Evolutionary conservation across 2,329 filamentous ascomycete species (phyloP), one percentile per base, ranked within the genome.

Genomic region (Helminthosporium solani): DNA sequence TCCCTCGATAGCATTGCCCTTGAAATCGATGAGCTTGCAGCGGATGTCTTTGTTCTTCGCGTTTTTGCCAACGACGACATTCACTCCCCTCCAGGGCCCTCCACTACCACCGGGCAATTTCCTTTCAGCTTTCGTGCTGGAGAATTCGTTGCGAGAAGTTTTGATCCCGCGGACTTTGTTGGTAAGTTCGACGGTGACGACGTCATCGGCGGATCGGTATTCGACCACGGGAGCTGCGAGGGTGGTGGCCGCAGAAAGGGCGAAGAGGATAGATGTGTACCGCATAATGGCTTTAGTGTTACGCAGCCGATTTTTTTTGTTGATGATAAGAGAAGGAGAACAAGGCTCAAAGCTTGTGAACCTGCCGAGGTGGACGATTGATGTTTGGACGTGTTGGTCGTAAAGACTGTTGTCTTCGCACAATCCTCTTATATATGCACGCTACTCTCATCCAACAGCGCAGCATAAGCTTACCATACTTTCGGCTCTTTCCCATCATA

Each of bases 21-120:
- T 6, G 25, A n/a, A 14, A 25, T 40, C 38, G 5, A 31, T n/a
- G 19, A 40, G 16, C 25, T 40, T 16, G 38, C 38, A 40, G 7
- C 38, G 16, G 16, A 37, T 20, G n/a, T 37, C 35, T 19, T 37
- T 34, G 14, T 47, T 42, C 34, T 42, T 25, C 5, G 42, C 39
- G 19, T 47, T 39, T 27, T 42, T 39, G 33, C 43, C 43, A 3
- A 47, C 44, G 9, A 18, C 14, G 35, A 47, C 39, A 27, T 42
- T 42, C n/a, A 47, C 39, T 8, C 39, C 39, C 8, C 39, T 47
- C 34, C 39, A 46, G 12, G 39, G 44, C 6, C 39, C 44, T 14
- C 16, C 19, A 27, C 37, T 31, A 18, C 33, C 23, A 25, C 23
- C 28, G 21, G 39, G 44, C 2, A 27, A 20, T 16, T 47, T 39